These are phyloP conservation scores for Chaetomium strumarium DNA, from an alignment of 2,329 filamentous ascomycete genomes.

Conservation along the genomic window DNA sequence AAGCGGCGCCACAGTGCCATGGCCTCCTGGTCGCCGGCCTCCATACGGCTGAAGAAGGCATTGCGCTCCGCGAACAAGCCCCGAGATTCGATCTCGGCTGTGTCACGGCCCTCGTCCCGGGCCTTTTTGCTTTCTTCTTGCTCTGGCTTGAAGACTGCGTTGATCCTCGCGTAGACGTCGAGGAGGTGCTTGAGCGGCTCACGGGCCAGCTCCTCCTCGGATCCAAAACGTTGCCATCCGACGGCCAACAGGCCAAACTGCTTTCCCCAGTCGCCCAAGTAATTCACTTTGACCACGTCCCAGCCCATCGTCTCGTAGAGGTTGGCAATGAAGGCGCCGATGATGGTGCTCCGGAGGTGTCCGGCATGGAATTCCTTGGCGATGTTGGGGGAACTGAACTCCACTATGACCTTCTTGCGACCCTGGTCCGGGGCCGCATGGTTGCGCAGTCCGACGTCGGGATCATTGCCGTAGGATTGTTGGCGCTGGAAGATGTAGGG, in stretches of 20 bases:
- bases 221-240: slow-evolving; percentile 62
- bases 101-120: slow-evolving; percentile 41
- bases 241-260: slow-evolving; percentile 62
- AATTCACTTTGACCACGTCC: slow-evolving; percentile 67
- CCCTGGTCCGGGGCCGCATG: no score
- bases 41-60: slow-evolving; percentile 58
- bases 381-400: slow-evolving; percentile 73
- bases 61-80: slow-evolving; percentile 47
- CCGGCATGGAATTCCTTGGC: slow-evolving; percentile 71
- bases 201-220: slow-evolving; percentile 52
- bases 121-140: slow-evolving; percentile 51
- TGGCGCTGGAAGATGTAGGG: no score
- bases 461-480: no score
- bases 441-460: no score
- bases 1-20: slow-evolving; percentile 53
- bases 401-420: slow-evolving; percentile 57
- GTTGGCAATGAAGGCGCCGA: slow-evolving; percentile 67
- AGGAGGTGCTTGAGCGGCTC: slow-evolving; percentile 69
- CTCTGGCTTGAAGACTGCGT: slow-evolving; percentile 56
- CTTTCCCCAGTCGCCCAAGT: slow-evolving; percentile 75
- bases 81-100: slow-evolving; percentile 37
- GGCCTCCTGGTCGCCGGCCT: slow-evolving; percentile 51
- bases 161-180: slow-evolving; percentile 66
- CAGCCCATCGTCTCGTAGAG: slow-evolving; percentile 63
- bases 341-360: slow-evolving; percentile 70